phyloP scores from a whole-genome alignment of 306 rosid genomes.

The Calophaca sinica region DNA sequence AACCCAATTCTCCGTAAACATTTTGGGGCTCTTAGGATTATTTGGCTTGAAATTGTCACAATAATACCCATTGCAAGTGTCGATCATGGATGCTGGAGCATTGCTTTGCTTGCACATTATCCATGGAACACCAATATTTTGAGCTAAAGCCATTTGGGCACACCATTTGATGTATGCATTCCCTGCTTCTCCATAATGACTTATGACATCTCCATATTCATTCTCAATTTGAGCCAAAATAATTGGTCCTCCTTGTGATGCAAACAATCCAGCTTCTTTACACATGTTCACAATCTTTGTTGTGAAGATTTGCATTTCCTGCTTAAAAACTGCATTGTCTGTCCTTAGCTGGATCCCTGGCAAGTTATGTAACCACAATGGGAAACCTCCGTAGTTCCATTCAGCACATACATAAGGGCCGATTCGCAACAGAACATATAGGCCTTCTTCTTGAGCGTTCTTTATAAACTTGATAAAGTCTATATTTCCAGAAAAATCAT shows the following conservation, averaged over 20 bases:
- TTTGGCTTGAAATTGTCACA: background rate
- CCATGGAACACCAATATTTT: slow-evolving; percentile 7
- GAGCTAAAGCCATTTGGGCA: background rate
- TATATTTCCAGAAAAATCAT: background rate
- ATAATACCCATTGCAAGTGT: background rate
- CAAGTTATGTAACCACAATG: slow-evolving; percentile 47
- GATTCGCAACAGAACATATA: background rate
- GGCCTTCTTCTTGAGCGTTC: background rate
- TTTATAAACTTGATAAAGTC: slow-evolving; percentile 2
- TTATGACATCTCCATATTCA: slow-evolving; percentile 45
- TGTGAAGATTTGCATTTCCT: slow-evolving; percentile 48
- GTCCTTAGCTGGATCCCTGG: slow-evolving; percentile 42
- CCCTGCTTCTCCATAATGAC: background rate
- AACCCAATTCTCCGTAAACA: background rate
- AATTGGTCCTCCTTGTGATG: slow-evolving; percentile 27
- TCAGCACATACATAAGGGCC: slow-evolving; percentile 43
- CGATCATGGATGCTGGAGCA: background rate
- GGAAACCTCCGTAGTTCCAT: slow-evolving; percentile 51
- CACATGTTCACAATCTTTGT: slow-evolving; percentile 35
- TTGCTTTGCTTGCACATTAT: background rate
- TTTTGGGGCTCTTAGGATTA: background rate
- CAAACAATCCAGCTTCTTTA: slow-evolving; percentile 44
- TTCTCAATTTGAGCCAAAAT: slow-evolving; percentile 52
- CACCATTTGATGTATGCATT: slow-evolving; percentile 4
- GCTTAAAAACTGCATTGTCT: slow-evolving; percentile 31